These are phyloP conservation scores for Phytophthora citrophthora DNA, from an alignment of 352 stramenopile genomes.

Conservation along the genomic window DNA sequence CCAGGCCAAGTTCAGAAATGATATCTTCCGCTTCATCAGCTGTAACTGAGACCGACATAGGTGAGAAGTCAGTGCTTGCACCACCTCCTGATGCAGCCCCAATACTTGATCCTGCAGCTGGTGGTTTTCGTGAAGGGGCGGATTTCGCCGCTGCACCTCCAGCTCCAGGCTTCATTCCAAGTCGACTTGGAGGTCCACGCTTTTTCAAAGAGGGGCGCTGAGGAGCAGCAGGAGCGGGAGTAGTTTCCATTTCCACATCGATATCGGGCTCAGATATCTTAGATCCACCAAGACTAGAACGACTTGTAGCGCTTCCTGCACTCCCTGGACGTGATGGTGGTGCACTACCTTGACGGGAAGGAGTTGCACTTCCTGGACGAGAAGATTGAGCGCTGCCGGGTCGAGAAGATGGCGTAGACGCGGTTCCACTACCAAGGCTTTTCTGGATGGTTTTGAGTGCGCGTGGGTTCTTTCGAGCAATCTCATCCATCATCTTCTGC, in stretches of 20 bases:
- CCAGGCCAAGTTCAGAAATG: slow-evolving; percentile 63
- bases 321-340: slow-evolving; percentile 40
- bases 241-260: slow-evolving; percentile 44
- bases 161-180: slow-evolving; percentile 52
- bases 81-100: slow-evolving; percentile 19
- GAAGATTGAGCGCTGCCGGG: slow-evolving; percentile 40
- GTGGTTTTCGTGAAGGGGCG: slow-evolving; percentile 35
- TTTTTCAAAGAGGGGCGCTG: slow-evolving; percentile 47
- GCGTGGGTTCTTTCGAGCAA: slow-evolving; percentile 75
- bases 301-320: slow-evolving; percentile 32
- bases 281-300: slow-evolving; percentile 24
- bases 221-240: slow-evolving; percentile 13
- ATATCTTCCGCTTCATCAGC: slow-evolving; percentile 73
- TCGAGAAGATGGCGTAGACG: slow-evolving; percentile 38
- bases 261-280: slow-evolving; percentile 21
- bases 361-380: slow-evolving; percentile 25
- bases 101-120: slow-evolving; percentile 9
- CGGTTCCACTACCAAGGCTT: slow-evolving; percentile 36
- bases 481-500: slow-evolving; percentile 64
- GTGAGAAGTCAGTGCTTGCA: slow-evolving; percentile 61
- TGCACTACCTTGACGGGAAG: slow-evolving; percentile 35
- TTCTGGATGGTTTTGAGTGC: slow-evolving; percentile 74
- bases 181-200: slow-evolving; percentile 52
- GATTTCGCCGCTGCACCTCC: slow-evolving; percentile 31
- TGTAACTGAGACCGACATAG: slow-evolving; percentile 66